These are phyloP conservation scores for Globisporangium perplexum DNA, from an alignment of 352 stramenopile genomes.

Conservation along the genomic window DNA sequence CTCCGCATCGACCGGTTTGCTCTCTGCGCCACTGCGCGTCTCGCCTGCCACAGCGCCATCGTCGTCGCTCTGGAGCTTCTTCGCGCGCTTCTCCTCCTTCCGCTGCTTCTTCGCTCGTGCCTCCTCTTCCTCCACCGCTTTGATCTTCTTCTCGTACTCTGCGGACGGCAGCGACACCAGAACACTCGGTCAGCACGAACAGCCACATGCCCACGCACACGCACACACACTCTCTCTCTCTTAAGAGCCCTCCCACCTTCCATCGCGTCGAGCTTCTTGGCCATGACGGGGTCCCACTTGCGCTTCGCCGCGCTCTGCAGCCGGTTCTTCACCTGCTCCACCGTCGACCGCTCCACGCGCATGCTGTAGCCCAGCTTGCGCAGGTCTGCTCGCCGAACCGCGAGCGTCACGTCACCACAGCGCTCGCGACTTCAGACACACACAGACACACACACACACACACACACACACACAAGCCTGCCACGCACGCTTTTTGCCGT, in stretches of 20 bases:
- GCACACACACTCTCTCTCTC: not conserved
- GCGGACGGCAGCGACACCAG: too few species aligned
- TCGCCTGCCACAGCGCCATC: slow-evolving; percentile 6
- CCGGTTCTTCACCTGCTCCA: slow-evolving; percentile 84
- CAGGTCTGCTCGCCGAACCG: slow-evolving; percentile 48
- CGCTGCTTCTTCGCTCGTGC: slow-evolving; percentile 63
- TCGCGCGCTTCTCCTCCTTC: slow-evolving; percentile 70
- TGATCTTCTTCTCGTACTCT: slow-evolving; percentile 88
- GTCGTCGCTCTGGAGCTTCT: slow-evolving; percentile 25
- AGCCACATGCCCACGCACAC: too few species aligned
- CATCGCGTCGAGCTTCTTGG: slow-evolving; percentile 77
- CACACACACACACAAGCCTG: not conserved
- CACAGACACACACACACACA: not conserved
- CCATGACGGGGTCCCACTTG: slow-evolving; percentile 79
- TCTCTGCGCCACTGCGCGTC: slow-evolving; percentile 9
- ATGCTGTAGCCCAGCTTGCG: slow-evolving; percentile 89
- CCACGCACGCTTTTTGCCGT: slow-evolving; percentile 90
- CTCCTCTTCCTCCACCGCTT: slow-evolving; percentile 61
- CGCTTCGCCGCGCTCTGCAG: slow-evolving; percentile 77
- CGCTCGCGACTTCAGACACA: not conserved
- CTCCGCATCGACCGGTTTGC: not conserved
- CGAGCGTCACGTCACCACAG: too few species aligned
- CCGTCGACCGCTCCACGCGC: slow-evolving; percentile 85
- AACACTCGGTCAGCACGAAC: not conserved
- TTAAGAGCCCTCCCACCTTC: slow-evolving; percentile 47